phyloP scores from a whole-genome alignment of 495 filamentous ascomycete species.

The Neurospora sp. region DNA sequence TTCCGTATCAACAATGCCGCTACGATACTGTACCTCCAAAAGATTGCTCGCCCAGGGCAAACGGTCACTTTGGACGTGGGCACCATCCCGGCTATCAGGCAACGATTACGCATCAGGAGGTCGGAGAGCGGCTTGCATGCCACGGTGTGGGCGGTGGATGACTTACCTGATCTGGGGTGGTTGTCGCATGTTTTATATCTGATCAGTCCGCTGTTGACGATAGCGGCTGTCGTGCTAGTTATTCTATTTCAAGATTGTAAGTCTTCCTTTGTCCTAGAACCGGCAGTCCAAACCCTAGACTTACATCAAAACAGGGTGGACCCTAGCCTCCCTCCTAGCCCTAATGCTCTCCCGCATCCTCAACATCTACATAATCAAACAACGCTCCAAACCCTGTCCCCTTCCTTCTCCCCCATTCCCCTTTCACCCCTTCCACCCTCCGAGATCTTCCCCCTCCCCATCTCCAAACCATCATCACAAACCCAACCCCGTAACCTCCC shows the following conservation, averaged over 20 bases:
- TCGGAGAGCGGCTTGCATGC: conserved; percentile 16
- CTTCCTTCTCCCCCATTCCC: not conserved
- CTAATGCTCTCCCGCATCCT: conserved; percentile 43
- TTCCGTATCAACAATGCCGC: conserved; percentile 45
- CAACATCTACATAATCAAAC: conserved; percentile 45
- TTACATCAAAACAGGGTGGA: conserved; percentile 30
- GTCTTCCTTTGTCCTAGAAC: not conserved
- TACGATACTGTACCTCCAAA: conserved; percentile 40
- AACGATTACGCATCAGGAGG: conserved; percentile 8
- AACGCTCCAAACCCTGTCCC: conserved; percentile 22
- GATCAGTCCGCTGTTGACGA: conserved; percentile 31
- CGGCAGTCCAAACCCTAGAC: not conserved
- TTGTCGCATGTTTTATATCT: conserved; percentile 37
- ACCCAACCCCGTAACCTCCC: not conserved
- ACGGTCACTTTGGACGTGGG: conserved; percentile 39
- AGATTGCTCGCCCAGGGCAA: conserved; percentile 33
- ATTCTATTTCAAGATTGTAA: conserved; percentile 36
- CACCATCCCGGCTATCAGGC: conserved; percentile 7
- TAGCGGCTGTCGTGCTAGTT: conserved; percentile 29
- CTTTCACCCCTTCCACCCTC: not conserved
- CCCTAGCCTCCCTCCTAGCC: conserved; percentile 28
- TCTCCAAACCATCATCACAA: not conserved
- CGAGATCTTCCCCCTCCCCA: not conserved
- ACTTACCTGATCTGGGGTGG: conserved; percentile 24
- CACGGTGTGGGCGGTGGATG: conserved; percentile 20